Evolutionary conservation across 2,329 filamentous ascomycete genomes (phyloP).

Genomic region (Claviceps citrina): DNA sequence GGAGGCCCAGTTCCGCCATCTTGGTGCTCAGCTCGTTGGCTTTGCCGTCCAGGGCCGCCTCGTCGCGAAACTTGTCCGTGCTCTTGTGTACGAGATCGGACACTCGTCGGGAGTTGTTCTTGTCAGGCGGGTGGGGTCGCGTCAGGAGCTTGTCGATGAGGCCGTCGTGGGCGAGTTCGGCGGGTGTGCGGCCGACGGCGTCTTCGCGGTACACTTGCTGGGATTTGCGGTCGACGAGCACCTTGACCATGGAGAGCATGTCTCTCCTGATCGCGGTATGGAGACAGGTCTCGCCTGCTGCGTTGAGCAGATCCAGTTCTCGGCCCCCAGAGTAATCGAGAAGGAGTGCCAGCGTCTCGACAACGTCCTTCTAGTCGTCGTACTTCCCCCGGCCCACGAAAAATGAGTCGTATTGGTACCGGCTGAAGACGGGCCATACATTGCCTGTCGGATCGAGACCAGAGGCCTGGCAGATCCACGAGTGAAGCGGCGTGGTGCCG

Average conservation of each 20-base stretch:
- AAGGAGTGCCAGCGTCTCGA: slow-evolving; percentile 32
- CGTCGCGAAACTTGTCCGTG: background rate
- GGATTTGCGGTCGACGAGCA: slow-evolving; percentile 39
- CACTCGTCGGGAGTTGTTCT: slow-evolving; percentile 1
- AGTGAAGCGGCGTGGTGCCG: slow-evolving; percentile 49
- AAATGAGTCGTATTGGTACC: slow-evolving; percentile 3
- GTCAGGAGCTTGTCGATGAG: slow-evolving; percentile 27
- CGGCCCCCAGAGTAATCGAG: slow-evolving; percentile 40
- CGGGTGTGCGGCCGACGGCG: slow-evolving; percentile 57
- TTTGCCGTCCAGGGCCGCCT: slow-evolving; percentile 5
- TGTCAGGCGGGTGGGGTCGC: slow-evolving; percentile 7
- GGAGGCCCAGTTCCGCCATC: slow-evolving; percentile 14
- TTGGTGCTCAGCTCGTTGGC: slow-evolving; percentile 10
- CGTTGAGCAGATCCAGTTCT: slow-evolving; percentile 44
- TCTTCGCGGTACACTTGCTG: slow-evolving; percentile 56
- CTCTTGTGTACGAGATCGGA: slow-evolving; percentile 8
- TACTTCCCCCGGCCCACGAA: slow-evolving; percentile 9
- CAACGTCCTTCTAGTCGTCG: slow-evolving; percentile 15
- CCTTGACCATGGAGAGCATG: slow-evolving; percentile 21
- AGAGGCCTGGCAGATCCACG: slow-evolving; percentile 30
- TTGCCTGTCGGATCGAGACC: slow-evolving; percentile 7
- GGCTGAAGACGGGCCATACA: slow-evolving; percentile 3
- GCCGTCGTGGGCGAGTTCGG: slow-evolving; percentile 47
- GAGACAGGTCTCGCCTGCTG: slow-evolving; percentile 48
- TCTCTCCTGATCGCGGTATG: slow-evolving; percentile 37